phyloP scores from a whole-genome alignment of 352 stramenopile species.

The Globisporangium canariense region DNA sequence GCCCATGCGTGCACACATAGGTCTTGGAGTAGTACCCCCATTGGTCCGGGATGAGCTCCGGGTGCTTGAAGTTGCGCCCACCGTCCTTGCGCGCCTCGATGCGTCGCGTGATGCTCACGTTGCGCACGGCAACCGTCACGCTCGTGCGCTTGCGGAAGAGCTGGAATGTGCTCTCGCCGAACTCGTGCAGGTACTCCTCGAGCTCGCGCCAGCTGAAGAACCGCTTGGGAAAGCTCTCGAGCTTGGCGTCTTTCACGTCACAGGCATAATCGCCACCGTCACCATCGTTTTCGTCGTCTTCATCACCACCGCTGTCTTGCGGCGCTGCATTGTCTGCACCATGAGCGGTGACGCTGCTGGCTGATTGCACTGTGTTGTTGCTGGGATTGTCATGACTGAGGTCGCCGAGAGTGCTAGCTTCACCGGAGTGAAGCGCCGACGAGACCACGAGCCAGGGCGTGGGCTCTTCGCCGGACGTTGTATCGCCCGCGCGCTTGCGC shows the following conservation, averaged over 20 bases:
- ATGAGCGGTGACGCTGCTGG: neutral
- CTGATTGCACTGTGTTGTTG: too few relatives aligned
- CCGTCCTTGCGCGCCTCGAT: constrained; percentile 23
- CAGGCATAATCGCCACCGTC: neutral
- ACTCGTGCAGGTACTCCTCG: constrained; percentile 8
- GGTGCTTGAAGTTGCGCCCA: constrained; percentile 10
- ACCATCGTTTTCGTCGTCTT: neutral
- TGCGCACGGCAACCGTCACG: constrained; percentile 54
- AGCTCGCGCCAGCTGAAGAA: constrained; percentile 10
- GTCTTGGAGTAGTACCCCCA: constrained; percentile 79
- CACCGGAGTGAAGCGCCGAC: neutral
- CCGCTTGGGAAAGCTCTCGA: constrained; percentile 9
- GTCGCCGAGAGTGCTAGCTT: neutral
- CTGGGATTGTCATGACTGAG: neutral
- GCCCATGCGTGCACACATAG: constrained; percentile 68
- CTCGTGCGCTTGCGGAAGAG: constrained; percentile 38
- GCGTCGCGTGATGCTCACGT: constrained; percentile 44
- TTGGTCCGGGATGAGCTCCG: constrained; percentile 34
- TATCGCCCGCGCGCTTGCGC: neutral
- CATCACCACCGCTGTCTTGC: neutral
- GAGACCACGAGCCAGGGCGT: constrained; percentile 11
- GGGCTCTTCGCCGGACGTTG: neutral
- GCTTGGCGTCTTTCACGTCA: neutral
- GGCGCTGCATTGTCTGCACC: neutral
- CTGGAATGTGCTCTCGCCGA: constrained; percentile 12